Evolutionary conservation across 78 protist species (phyloP).

Genomic region (Corallochytrium limacisporum): DNA sequence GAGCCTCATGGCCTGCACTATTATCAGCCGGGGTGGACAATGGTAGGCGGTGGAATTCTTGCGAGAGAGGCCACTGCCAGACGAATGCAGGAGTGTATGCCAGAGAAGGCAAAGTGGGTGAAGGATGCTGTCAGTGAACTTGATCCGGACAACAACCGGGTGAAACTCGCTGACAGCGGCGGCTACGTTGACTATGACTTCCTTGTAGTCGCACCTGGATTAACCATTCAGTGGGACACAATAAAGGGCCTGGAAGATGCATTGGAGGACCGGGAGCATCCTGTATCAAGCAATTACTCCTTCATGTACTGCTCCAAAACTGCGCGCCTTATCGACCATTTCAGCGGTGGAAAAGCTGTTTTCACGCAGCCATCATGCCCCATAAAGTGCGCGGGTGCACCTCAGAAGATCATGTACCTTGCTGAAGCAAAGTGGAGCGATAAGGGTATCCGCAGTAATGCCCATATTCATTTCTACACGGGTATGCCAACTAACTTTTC

Average conservation of each 20-base stretch:
- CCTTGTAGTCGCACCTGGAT: conserved; percentile 46
- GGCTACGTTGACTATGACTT: conserved; percentile 31
- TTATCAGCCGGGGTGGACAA: conserved; percentile 56
- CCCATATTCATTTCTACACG: conserved; percentile 19
- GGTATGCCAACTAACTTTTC: conserved; percentile 36
- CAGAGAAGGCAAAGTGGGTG: conserved; percentile 28
- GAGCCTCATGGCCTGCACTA: conserved; percentile 47
- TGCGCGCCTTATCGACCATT: conserved; percentile 6
- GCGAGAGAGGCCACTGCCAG: not conserved
- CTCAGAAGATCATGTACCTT: conserved; percentile 57
- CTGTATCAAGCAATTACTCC: conserved; percentile 46
- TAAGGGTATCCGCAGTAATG: conserved; percentile 13
- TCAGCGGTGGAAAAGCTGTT: conserved; percentile 26
- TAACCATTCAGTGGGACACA: conserved; percentile 31
- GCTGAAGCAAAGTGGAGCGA: conserved; percentile 28
- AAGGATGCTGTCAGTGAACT: conserved; percentile 20
- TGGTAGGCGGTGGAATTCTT: conserved; percentile 51
- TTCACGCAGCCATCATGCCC: conserved; percentile 46
- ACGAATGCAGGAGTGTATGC: conserved; percentile 15
- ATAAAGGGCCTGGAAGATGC: conserved; percentile 44
- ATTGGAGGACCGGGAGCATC: conserved; percentile 39
- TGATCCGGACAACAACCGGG: not conserved
- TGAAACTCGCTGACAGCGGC: conserved; percentile 13
- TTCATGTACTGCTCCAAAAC: conserved; percentile 25
- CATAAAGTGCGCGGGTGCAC: conserved; percentile 64